phyloP scores from a whole-genome alignment of 352 stramenopile species.

The Globisporangium lucens region DNA sequence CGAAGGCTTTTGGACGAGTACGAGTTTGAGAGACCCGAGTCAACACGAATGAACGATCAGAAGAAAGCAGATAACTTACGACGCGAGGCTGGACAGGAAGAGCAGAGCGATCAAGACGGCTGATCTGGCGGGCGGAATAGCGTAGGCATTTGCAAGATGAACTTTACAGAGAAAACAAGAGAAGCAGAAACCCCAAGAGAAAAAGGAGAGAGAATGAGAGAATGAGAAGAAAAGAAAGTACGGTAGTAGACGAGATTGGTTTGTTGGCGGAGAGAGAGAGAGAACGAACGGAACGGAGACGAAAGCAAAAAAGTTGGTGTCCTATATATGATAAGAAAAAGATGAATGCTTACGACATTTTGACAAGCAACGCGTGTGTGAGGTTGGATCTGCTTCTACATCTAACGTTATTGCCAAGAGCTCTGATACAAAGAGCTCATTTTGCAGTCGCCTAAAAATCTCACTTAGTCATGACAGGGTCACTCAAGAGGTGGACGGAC shows the following conservation, averaged over 20 bases:
- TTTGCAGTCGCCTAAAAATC: background rate
- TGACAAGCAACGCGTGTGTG: constrained; percentile 12
- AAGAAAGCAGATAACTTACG: background rate
- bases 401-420: background rate
- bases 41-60: background rate
- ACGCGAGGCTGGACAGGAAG: background rate
- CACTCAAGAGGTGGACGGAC: background rate
- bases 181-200: constrained; percentile 8
- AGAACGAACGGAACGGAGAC: constrained; percentile 1
- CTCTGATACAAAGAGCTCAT: background rate
- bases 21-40: background rate
- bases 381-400: background rate
- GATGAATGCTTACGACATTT: constrained; percentile 6
- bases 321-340: constrained; percentile 15
- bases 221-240: background rate
- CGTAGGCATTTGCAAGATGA: constrained; percentile 7
- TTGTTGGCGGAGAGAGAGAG: constrained; percentile 6
- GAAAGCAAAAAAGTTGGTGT: constrained; percentile 13
- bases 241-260: constrained; percentile 11
- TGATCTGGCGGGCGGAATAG: background rate
- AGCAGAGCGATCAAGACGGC: background rate
- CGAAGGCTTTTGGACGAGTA: background rate
- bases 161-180: constrained; percentile 15
- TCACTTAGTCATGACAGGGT: background rate
- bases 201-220: constrained; percentile 2